Conservation (phyloP, 2,329 filamentous ascomycete genomes). For the Fusarium nisikadoi region DNA sequence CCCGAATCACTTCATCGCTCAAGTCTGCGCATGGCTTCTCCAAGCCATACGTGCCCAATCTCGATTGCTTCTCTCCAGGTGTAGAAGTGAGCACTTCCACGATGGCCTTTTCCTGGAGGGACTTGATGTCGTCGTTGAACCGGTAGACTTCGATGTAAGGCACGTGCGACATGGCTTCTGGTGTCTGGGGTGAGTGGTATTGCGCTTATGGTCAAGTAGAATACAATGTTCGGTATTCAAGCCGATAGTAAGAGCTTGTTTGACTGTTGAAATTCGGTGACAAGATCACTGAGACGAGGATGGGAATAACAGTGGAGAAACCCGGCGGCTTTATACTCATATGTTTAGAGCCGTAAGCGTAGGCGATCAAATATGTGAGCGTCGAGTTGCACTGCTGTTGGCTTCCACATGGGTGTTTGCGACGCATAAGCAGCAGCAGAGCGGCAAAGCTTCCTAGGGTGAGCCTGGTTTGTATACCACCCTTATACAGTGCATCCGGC, state of each 20-base stretch:
- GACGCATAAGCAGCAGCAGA: constrained; percentile 13
- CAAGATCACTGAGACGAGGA: neutral
- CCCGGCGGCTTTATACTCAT: constrained; percentile 20
- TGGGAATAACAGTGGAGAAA: neutral
- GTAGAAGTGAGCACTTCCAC: constrained; percentile 26
- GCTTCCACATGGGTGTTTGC: constrained; percentile 11
- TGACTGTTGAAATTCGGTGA: neutral
- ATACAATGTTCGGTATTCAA: neutral
- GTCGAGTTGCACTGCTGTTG: constrained; percentile 3
- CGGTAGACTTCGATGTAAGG: constrained; percentile 12
- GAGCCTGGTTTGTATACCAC: constrained; percentile 18
- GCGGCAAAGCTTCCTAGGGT: constrained; percentile 19
- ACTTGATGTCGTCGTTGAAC: constrained; percentile 17
- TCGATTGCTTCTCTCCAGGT: constrained; percentile 20
- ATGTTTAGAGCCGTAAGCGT: neutral
- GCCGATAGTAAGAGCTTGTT: neutral
- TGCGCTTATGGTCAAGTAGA: neutral
- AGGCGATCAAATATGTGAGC: neutral
- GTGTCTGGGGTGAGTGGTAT: neutral
- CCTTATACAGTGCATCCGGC: constrained; percentile 5
- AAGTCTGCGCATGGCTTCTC: constrained; percentile 16
- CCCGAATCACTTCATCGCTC: constrained; percentile 18
- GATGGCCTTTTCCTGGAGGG: constrained; percentile 21
- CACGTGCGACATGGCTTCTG: constrained; percentile 15
- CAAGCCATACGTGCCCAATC: constrained; percentile 22